Evolutionary conservation across 2,329 filamentous ascomycete species (phyloP).

Genomic region (Orbilia blumenaviensis): DNA sequence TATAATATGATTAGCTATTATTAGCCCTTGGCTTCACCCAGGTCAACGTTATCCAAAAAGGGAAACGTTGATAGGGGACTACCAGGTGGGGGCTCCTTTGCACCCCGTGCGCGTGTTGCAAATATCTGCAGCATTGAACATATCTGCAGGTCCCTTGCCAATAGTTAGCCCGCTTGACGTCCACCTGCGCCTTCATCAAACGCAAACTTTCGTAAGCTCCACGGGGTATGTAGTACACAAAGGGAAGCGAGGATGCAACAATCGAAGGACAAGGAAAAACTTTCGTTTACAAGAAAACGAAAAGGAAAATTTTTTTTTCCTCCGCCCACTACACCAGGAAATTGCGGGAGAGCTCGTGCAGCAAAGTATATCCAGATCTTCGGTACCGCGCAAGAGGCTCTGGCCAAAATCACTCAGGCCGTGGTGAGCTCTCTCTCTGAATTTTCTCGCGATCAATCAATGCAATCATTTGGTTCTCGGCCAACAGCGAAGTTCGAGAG

Average conservation of each 20-base stretch:
- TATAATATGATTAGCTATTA: slow-evolving; percentile 7
- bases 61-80: background rate
- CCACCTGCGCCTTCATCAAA: background rate
- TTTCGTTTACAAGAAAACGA: slow-evolving; percentile 21
- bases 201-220: background rate
- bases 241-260: slow-evolving; percentile 8
- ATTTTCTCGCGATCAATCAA: background rate
- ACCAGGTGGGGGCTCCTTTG: slow-evolving; percentile 29
- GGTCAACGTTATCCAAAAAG: background rate
- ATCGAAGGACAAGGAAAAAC: background rate
- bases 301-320: background rate
- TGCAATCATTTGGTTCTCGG: background rate
- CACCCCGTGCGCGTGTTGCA: background rate
- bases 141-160: slow-evolving; percentile 20
- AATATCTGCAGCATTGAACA: slow-evolving; percentile 17
- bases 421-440: slow-evolving; percentile 22
- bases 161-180: no score
- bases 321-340: slow-evolving; percentile 28
- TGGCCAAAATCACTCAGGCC: slow-evolving; percentile 29
- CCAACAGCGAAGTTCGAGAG: slow-evolving; percentile 5
- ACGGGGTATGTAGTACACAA: background rate
- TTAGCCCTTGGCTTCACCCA: slow-evolving; percentile 1
- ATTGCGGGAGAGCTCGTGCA: slow-evolving; percentile 31
- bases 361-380: slow-evolving; percentile 16
- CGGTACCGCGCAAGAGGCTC: slow-evolving; percentile 4